These are phyloP conservation scores for Theobroma cacao DNA, from an alignment of 345 rosid genomes.

Conservation along the genomic window DNA sequence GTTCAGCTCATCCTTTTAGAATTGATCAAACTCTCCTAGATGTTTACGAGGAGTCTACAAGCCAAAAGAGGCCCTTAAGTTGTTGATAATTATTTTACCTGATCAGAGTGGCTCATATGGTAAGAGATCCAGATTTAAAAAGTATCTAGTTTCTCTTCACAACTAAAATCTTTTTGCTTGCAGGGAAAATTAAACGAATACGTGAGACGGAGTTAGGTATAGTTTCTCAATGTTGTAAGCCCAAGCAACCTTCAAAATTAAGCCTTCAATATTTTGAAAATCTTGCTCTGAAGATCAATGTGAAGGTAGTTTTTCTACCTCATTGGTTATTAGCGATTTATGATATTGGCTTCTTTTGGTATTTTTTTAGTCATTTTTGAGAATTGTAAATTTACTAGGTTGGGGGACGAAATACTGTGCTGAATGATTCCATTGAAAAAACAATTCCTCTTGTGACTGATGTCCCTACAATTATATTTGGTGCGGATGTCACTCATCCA, in stretches of 20 bases:
- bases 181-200: constrained; percentile 59
- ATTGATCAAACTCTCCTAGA: constrained; percentile 52
- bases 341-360: background rate
- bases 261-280: constrained; percentile 61
- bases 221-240: constrained; percentile 75
- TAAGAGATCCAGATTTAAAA: constrained; percentile 13
- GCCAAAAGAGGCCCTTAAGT: constrained; percentile 35
- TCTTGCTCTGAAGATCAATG: constrained; percentile 70
- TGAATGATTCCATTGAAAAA: constrained; percentile 49
- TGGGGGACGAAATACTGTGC: constrained; percentile 73
- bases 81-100: constrained; percentile 64
- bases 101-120: constrained; percentile 63
- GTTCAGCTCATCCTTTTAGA: constrained; percentile 21
- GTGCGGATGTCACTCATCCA: constrained; percentile 85
- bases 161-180: background rate
- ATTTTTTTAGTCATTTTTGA: background rate
- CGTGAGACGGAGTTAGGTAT: constrained; percentile 80
- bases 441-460: constrained; percentile 57
- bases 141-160: background rate
- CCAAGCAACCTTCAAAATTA: constrained; percentile 36
- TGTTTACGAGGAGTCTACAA: constrained; percentile 24
- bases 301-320: constrained; percentile 46
- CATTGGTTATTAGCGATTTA: background rate
- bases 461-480: constrained; percentile 66
- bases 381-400: constrained; percentile 31